Conservation (phyloP, 805 yeast genomes). For the Danielia oregonensis region DNA sequence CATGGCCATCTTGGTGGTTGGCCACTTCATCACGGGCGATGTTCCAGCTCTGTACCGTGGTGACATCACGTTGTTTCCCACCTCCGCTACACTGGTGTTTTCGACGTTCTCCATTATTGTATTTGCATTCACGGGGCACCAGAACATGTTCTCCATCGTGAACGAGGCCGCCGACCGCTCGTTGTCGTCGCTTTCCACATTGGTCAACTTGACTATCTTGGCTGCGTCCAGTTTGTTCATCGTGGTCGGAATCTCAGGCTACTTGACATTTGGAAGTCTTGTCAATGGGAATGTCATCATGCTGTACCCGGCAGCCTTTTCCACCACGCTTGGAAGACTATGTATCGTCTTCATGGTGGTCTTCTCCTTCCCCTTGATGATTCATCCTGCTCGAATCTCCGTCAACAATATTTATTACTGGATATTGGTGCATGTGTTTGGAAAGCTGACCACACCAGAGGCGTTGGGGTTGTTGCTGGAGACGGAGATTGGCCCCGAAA, state of each 20-base stretch:
- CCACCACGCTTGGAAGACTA: conserved; percentile 75
- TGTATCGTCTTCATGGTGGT: conserved; percentile 79
- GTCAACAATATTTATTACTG: conserved; percentile 66
- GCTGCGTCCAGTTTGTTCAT: conserved; percentile 62
- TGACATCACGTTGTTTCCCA: conserved; percentile 28
- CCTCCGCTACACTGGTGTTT: conserved; percentile 50
- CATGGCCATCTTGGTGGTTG: conserved; percentile 65
- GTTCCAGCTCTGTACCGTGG: conserved; percentile 33
- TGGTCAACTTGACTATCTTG: conserved; percentile 53
- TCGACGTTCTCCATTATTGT: conserved; percentile 83
- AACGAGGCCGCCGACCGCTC: conserved; percentile 70
- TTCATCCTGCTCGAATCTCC: conserved; percentile 87
- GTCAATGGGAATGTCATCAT: conserved; percentile 74
- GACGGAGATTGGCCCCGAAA: conserved; percentile 5
- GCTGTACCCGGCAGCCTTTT: conserved; percentile 56
- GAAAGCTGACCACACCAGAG: no score
- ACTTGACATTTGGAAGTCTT: conserved; percentile 67
- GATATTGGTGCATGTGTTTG: conserved; percentile 20
- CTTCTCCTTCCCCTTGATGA: conserved; percentile 83
- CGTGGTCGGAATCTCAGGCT: conserved; percentile 76
- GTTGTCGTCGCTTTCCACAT: conserved; percentile 39
- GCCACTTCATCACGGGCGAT: conserved; percentile 63
- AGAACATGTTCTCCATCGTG: conserved; percentile 85
- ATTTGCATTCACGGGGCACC: conserved; percentile 94
- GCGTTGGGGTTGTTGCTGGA: neutral